phyloP scores from a whole-genome alignment of 2,329 filamentous ascomycete species.

The Claviceps digitariae region DNA sequence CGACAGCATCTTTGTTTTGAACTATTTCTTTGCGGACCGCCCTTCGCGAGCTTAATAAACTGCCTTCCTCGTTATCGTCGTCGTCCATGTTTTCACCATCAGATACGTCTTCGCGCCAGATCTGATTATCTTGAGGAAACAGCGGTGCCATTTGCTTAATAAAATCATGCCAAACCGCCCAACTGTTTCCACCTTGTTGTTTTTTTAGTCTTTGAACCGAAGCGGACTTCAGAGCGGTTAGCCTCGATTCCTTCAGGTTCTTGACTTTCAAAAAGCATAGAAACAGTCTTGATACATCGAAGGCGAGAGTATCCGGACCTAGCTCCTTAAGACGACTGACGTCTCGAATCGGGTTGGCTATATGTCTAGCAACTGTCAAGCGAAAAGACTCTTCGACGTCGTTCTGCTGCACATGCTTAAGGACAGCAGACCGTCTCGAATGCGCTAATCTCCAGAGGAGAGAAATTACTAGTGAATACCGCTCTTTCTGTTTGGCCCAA shows the following conservation, averaged over 20 bases:
- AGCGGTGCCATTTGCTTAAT: slow-evolving; percentile 12
- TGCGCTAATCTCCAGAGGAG: slow-evolving; percentile 19
- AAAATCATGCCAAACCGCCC: slow-evolving; percentile 15
- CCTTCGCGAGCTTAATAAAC: slow-evolving; percentile 10
- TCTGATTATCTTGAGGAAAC: slow-evolving; percentile 21
- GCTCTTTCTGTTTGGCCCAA: slow-evolving; percentile 16
- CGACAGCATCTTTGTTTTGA: slow-evolving; percentile 26
- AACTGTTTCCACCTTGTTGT: slow-evolving; percentile 11
- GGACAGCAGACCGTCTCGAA: slow-evolving; percentile 13
- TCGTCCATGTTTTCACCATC: slow-evolving; percentile 10
- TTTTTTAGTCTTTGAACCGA: slow-evolving; percentile 9
- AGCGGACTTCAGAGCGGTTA: slow-evolving; percentile 1
- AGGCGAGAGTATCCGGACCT: slow-evolving; percentile 10
- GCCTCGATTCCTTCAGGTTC: slow-evolving; percentile 9
- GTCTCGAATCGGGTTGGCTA: slow-evolving; percentile 7
- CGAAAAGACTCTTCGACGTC: slow-evolving; percentile 7
- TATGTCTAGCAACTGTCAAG: slow-evolving; percentile 3
- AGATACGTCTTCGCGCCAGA: slow-evolving; percentile 14
- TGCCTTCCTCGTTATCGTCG: slow-evolving; percentile 8
- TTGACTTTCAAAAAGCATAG: slow-evolving; percentile 17
- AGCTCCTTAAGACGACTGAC: slow-evolving; percentile 4
- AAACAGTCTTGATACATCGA: slow-evolving; percentile 19
- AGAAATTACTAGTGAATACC: slow-evolving; percentile 17
- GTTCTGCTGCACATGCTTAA: slow-evolving; percentile 13
- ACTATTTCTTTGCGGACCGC: slow-evolving; percentile 18